Conservation (phyloP, 2,329 filamentous ascomycete genomes). For the Verticillium klebahnii region DNA sequence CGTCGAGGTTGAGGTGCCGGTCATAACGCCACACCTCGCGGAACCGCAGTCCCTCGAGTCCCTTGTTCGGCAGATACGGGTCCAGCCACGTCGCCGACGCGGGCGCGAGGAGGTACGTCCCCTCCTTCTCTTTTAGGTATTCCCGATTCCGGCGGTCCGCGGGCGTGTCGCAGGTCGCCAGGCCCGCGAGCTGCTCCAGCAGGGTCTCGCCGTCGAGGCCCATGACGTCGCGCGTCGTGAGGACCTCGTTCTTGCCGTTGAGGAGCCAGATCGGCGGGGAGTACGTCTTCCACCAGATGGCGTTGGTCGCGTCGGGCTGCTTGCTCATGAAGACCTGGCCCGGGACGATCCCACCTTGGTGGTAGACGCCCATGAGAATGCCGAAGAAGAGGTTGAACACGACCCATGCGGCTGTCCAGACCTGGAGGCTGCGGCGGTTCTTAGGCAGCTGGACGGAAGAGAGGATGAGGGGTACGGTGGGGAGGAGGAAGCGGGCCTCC, state of each 20-base stretch:
- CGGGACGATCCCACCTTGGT: constrained; percentile 74
- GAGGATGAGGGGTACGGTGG: constrained; percentile 70
- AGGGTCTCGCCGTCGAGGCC: constrained; percentile 59
- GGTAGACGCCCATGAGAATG: constrained; percentile 73
- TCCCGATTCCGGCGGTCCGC: constrained; percentile 50
- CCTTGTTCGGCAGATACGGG: constrained; percentile 55
- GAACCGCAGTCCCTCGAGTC: constrained; percentile 56
- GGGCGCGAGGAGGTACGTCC: constrained; percentile 69
- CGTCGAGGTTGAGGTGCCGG: constrained; percentile 71
- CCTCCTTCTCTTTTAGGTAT: constrained; percentile 56
- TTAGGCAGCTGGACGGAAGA: constrained; percentile 67
- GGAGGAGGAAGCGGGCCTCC: constrained; percentile 73
- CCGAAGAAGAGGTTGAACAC: constrained; percentile 66
- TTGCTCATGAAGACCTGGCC: constrained; percentile 70
- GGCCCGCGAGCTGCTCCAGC: constrained; percentile 50
- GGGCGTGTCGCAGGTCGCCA: constrained; percentile 60
- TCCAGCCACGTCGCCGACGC: constrained; percentile 68
- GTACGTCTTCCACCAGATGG: constrained; percentile 84
- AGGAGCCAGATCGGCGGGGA: constrained; percentile 77
- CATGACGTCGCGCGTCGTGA: constrained; percentile 71
- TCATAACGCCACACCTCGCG: constrained; percentile 65
- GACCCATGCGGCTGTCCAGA: constrained; percentile 61
- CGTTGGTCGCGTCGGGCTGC: constrained; percentile 63
- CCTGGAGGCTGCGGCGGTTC: constrained; percentile 39
- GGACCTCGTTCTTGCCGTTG: constrained; percentile 67